Evolutionary conservation across 441 rosid species (phyloP).

Genomic region (Adansonia madagascariensis): DNA sequence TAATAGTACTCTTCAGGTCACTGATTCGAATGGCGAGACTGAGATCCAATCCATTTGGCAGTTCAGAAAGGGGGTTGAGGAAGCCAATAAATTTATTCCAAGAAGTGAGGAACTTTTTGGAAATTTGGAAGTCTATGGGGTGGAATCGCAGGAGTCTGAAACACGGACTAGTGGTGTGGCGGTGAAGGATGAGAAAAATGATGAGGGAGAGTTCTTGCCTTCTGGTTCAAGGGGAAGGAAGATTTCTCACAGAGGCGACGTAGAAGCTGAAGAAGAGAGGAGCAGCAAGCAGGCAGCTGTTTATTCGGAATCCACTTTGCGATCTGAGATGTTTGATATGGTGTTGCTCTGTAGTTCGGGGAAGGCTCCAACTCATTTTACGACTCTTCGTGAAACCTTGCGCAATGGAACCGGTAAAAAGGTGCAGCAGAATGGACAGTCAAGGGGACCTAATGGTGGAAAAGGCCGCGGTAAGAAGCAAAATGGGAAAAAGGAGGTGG

Average conservation of each 20-base stretch:
- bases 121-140: slow-evolving; percentile 30
- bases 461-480: slow-evolving; percentile 46
- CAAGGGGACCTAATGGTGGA: slow-evolving; percentile 42
- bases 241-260: slow-evolving; percentile 42
- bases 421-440: slow-evolving; percentile 27
- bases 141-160: background rate
- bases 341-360: slow-evolving; percentile 56
- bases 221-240: slow-evolving; percentile 41
- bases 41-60: slow-evolving; percentile 52
- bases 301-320: slow-evolving; percentile 45
- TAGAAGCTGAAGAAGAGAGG: slow-evolving; percentile 53
- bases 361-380: slow-evolving; percentile 36
- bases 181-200: slow-evolving; percentile 31
- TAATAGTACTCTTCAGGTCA: slow-evolving; percentile 35
- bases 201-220: slow-evolving; percentile 21
- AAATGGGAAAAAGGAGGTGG: slow-evolving; percentile 49
- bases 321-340: slow-evolving; percentile 56
- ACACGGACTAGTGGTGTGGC: too few relatives aligned
- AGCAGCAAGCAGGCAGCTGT: slow-evolving; percentile 60
- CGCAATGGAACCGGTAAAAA: slow-evolving; percentile 42
- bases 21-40: slow-evolving; percentile 37
- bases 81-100: slow-evolving; percentile 52
- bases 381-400: slow-evolving; percentile 49
- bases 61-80: slow-evolving; percentile 55
- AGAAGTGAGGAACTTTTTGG: slow-evolving; percentile 38